These are phyloP conservation scores for Begonia masoniana DNA, from an alignment of 306 rosid species.

Conservation along the genomic window DNA sequence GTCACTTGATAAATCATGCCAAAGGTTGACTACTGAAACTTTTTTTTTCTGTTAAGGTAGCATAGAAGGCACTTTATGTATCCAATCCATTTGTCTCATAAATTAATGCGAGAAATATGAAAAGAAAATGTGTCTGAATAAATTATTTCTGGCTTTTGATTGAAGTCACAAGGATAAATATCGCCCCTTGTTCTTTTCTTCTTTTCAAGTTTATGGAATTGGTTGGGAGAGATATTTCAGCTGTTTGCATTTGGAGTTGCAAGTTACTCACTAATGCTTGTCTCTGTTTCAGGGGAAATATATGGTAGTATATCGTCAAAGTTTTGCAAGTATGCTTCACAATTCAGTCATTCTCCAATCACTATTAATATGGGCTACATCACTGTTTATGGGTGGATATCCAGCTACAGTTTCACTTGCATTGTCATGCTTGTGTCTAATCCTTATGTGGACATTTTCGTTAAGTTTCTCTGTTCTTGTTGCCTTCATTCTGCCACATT, in stretches of 20 bases:
- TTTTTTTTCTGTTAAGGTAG: too few relatives aligned
- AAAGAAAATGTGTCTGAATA: too few relatives aligned
- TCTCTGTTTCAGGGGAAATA: constrained; percentile 51
- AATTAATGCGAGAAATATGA: too few relatives aligned
- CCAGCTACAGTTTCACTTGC: constrained; percentile 72
- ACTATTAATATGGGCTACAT: constrained; percentile 74
- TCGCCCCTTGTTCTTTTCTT: not conserved
- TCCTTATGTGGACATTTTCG: constrained; percentile 67
- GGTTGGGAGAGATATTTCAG: not conserved
- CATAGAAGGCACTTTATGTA: too few relatives aligned
- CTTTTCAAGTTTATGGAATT: constrained; percentile 1
- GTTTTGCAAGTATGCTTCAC: constrained; percentile 60
- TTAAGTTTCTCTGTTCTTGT: constrained; percentile 42
- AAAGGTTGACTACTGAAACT: too few relatives aligned
- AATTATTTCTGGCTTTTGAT: too few relatives aligned
- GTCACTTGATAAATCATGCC: too few relatives aligned
- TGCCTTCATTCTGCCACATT: constrained; percentile 49
- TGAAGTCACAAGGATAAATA: too few relatives aligned
- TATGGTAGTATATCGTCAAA: constrained; percentile 72
- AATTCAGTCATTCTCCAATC: constrained; percentile 79
- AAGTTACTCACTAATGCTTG: constrained; percentile 15
- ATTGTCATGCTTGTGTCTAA: constrained; percentile 50
- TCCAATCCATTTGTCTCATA: too few relatives aligned
- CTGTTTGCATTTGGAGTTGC: constrained; percentile 11
- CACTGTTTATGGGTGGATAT: constrained; percentile 75